These are phyloP conservation scores for Hanseniaspora sp. DNA, from an alignment of 1,139 yeast genomes.

Conservation along the genomic window DNA sequence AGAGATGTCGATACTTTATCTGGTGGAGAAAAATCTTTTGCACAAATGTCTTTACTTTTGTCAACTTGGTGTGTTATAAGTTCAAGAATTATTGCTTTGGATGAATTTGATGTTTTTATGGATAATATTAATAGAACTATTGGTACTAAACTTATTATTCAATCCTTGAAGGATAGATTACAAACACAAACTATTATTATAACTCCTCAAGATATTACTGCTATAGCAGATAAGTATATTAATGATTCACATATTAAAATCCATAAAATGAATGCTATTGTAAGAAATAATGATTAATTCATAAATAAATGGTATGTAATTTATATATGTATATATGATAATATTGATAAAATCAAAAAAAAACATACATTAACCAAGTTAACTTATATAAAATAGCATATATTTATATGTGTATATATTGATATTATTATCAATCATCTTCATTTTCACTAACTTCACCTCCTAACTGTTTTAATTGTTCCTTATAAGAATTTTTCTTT, in stretches of 20 bases:
- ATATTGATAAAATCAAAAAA: no score
- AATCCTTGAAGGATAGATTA: constrained; percentile 48
- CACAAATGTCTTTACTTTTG: constrained; percentile 76
- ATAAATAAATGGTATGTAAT: no score
- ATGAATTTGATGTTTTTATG: constrained; percentile 97
- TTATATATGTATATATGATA: no score
- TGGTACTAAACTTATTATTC: constrained; percentile 64
- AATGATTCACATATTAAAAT: constrained; percentile 46
- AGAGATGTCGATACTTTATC: constrained; percentile 76
- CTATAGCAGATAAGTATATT: constrained; percentile 43
- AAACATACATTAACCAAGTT: no score
- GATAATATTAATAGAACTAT: constrained; percentile 81
- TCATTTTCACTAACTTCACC: constrained; percentile 43
- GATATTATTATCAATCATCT: constrained; percentile 24
- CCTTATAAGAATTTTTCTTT: constrained; percentile 48
- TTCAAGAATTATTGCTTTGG: constrained; percentile 75
- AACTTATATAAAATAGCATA: no score
- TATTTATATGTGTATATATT: no score
- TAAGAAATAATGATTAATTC: constrained; percentile 27
- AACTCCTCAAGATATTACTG: constrained; percentile 87
- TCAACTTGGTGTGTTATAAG: constrained; percentile 93
- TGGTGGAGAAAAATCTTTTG: constrained; percentile 93
- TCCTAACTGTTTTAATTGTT: constrained; percentile 40
- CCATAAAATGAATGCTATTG: constrained; percentile 47
- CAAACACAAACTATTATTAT: constrained; percentile 81